Evolutionary conservation across 306 rosid genomes (phyloP), one percentile per base, ranked within the genome.

Genomic region (Aeschynomene evenia): DNA sequence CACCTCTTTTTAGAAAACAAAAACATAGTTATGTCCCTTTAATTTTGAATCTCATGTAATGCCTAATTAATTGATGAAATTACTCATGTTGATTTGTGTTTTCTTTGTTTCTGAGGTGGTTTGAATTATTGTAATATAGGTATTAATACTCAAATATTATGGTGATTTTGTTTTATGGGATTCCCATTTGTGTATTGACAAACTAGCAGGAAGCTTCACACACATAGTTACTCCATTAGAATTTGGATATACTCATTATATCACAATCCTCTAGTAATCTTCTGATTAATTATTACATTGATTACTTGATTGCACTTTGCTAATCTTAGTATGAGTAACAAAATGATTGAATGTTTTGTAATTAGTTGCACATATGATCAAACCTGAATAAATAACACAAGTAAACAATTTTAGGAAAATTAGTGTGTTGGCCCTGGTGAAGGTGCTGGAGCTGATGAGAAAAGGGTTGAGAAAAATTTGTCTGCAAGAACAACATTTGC

Each of bases 401-500:
- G 4, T 56, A 9, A 39, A 13, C 23, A 26, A 18, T 39, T 24
- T 2, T 16, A 26, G 11, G 1, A 1, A 18, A 33, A 6, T 36
- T 73, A 75, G 28, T 24, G 79, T 0, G 88, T 63, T 13, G 83
- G 91, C 13, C 36, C 26, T 0, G 92, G 85, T 26, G 91, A 86
- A 4, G 58, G 19, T 6, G 89, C 40, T 5, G 79, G 73, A 28
- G 68, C 9, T 3, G 74, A 18, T 57, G 78, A 4, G 42, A 85
- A 85, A 22, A 85, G 31, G 45, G 49, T 9, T 3, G 85, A 76
- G 84, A 83, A 89, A 15, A 85, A 85, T 40, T 87, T 76, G 1
- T 86, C 78, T 15, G 90, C 96, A 20, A 92, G 89, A 23, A 86
- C 77, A 11, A 22, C 83, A 68, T 92, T 92, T 10, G 98, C 98